phyloP scores from a whole-genome alignment of 768 basidiomycete species.

The Tricholoma sp. region DNA sequence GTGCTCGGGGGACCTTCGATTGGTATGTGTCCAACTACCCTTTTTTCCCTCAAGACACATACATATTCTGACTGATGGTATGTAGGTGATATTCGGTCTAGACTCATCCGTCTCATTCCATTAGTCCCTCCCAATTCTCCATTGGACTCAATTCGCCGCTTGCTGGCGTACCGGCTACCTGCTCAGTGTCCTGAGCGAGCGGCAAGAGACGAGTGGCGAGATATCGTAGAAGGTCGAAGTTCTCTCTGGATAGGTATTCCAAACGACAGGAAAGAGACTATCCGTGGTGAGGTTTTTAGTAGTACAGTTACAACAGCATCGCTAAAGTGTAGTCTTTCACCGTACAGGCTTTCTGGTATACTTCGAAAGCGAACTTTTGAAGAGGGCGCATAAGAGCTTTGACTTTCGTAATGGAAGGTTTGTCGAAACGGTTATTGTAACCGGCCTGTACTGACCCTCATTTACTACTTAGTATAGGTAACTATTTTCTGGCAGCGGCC shows the following conservation, averaged over 20 bases:
- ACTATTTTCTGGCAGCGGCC: slow-evolving; percentile 87
- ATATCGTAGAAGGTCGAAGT: slow-evolving; percentile 86
- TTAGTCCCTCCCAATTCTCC: slow-evolving; percentile 51
- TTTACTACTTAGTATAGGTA: slow-evolving; percentile 58
- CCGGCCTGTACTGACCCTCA: not conserved
- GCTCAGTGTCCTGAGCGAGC: slow-evolving; percentile 60
- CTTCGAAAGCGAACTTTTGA: slow-evolving; percentile 85
- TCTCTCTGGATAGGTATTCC: slow-evolving; percentile 82
- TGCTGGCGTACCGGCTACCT: slow-evolving; percentile 80
- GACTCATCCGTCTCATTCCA: slow-evolving; percentile 86
- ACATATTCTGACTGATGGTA: not conserved
- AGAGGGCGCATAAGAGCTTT: slow-evolving; percentile 90
- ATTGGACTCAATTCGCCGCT: slow-evolving; percentile 64
- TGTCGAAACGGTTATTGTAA: slow-evolving; percentile 1
- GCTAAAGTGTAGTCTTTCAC: not conserved
- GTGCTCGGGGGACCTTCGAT: slow-evolving; percentile 86
- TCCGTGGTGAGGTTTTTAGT: slow-evolving; percentile 54
- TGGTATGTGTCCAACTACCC: slow-evolving; percentile 43
- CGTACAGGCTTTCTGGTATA: slow-evolving; percentile 81
- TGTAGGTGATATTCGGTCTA: slow-evolving; percentile 82
- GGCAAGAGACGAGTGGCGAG: slow-evolving; percentile 87
- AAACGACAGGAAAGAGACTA: slow-evolving; percentile 84
- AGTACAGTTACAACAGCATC: not conserved
- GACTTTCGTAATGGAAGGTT: slow-evolving; percentile 88
- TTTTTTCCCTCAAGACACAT: not conserved